phyloP scores from a whole-genome alignment of 106 monocot genomes.

The Chionographis japonica region DNA sequence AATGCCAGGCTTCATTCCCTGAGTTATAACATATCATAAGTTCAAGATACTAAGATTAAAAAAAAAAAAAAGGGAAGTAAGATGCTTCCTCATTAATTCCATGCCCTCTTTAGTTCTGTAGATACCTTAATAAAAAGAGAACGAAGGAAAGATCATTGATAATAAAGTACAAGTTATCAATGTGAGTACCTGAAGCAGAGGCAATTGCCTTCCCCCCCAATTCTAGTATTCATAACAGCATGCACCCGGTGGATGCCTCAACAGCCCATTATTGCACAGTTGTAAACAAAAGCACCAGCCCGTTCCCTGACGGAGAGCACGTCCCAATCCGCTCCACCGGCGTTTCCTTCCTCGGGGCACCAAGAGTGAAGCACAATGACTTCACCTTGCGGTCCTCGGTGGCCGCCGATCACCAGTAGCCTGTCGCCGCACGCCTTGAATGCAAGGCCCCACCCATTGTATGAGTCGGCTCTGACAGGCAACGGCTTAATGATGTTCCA shows the following conservation, averaged over 20 bases:
- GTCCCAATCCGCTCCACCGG: constrained; percentile 50
- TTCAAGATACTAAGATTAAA: not conserved
- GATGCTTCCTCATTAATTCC: constrained; percentile 4
- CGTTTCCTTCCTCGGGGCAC: constrained; percentile 53
- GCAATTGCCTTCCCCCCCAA: constrained; percentile 3
- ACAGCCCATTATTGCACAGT: constrained; percentile 95
- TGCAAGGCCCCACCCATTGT: constrained; percentile 89
- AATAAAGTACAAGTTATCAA: constrained; percentile 10
- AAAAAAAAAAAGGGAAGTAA: not conserved
- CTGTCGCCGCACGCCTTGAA: constrained; percentile 77
- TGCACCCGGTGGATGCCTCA: constrained; percentile 16
- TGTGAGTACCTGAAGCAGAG: constrained; percentile 5
- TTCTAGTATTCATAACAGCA: not conserved
- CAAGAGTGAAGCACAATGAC: constrained; percentile 69
- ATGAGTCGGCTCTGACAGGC: constrained; percentile 77
- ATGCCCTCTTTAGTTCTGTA: not conserved
- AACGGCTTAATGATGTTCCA: constrained; percentile 68
- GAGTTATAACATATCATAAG: not conserved
- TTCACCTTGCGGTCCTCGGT: constrained; percentile 56
- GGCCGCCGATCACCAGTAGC: constrained; percentile 73
- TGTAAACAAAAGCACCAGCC: constrained; percentile 77
- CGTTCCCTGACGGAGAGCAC: constrained; percentile 61
- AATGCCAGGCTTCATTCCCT: too few relatives aligned
- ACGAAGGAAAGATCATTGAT: not conserved
- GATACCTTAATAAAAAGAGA: not conserved